phyloP scores from a whole-genome alignment of 2,329 filamentous ascomycete genomes.

The Talaromyces marneffei region DNA sequence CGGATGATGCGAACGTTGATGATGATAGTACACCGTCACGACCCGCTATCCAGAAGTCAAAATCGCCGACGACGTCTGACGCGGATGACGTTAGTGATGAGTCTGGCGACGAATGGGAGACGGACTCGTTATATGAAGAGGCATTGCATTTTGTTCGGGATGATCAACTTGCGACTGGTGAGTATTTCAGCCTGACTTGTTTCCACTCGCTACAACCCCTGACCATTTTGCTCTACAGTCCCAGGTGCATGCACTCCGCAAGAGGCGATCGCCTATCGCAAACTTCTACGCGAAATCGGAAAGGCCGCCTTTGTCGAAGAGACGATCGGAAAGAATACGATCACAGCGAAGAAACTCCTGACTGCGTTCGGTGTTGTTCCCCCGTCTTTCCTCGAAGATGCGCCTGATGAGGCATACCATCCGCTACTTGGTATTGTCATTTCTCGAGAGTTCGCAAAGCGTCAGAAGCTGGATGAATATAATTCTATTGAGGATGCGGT shows the following conservation, averaged over 20 bases:
- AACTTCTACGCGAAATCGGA: slow-evolving; percentile 69
- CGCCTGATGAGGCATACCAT: slow-evolving; percentile 69
- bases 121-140: slow-evolving; percentile 60
- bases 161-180: slow-evolving; percentile 43
- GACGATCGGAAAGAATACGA: slow-evolving; percentile 61
- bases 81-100: slow-evolving; percentile 33
- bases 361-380: slow-evolving; percentile 77
- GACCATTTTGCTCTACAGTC: slow-evolving; percentile 22
- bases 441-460: slow-evolving; percentile 71
- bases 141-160: slow-evolving; percentile 54
- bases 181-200: slow-evolving; percentile 27
- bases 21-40: slow-evolving; percentile 16
- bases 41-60: slow-evolving; percentile 22
- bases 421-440: slow-evolving; percentile 70
- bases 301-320: slow-evolving; percentile 68
- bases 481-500: slow-evolving; percentile 88
- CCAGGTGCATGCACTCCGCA: slow-evolving; percentile 58
- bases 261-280: slow-evolving; percentile 63
- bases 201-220: background rate
- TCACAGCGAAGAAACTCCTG: slow-evolving; percentile 75
- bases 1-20: slow-evolving; percentile 16
- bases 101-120: slow-evolving; percentile 50
- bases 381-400: slow-evolving; percentile 66
- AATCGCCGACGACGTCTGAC: slow-evolving; percentile 29
- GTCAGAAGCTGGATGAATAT: slow-evolving; percentile 70